Evolutionary conservation across 2,329 filamentous ascomycete genomes (phyloP).

Genomic region (Talaromyces sp.): DNA sequence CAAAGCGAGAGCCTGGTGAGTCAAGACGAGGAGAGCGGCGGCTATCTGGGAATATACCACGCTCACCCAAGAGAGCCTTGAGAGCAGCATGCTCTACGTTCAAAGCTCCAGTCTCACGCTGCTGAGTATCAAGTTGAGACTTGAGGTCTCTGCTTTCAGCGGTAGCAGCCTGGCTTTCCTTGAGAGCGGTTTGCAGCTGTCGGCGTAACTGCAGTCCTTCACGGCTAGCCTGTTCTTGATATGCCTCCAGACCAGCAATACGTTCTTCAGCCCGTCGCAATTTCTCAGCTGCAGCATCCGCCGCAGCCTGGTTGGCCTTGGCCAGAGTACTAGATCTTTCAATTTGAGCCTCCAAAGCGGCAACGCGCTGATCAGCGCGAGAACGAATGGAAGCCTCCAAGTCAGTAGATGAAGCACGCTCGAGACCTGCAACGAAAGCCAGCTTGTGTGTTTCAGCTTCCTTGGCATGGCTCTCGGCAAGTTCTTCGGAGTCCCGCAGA

Average conservation of each 20-base stretch:
- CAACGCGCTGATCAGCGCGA: constrained; percentile 59
- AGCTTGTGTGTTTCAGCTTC: constrained; percentile 85
- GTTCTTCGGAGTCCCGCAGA: constrained; percentile 81
- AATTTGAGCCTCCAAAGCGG: constrained; percentile 77
- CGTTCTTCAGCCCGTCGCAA: constrained; percentile 91
- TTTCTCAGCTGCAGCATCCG: constrained; percentile 83
- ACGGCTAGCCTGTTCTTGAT: constrained; percentile 94
- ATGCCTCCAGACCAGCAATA: constrained; percentile 93
- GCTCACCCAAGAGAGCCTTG: constrained; percentile 87
- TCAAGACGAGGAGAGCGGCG: constrained; percentile 72
- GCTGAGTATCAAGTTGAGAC: constrained; percentile 79
- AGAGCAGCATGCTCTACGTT: constrained; percentile 89
- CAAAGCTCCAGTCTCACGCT: constrained; percentile 92
- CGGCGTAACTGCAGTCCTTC: constrained; percentile 88
- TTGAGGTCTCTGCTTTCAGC: constrained; percentile 80
- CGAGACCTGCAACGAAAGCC: constrained; percentile 79
- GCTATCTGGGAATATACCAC: constrained; percentile 74
- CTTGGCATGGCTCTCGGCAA: constrained; percentile 81
- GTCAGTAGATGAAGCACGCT: constrained; percentile 63
- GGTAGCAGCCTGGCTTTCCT: constrained; percentile 80
- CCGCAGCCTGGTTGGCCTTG: constrained; percentile 85
- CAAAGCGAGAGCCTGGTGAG: constrained; percentile 73
- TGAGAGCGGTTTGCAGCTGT: constrained; percentile 81
- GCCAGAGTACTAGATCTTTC: constrained; percentile 76
- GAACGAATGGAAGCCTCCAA: constrained; percentile 38